A percentile compares a stretch with the other conserved stretches of the same genome.
Evolutionary conservation across 2,329 filamentous ascomycete species (phyloP).

Genomic region (Dactylonectria estremocensis): DNA sequence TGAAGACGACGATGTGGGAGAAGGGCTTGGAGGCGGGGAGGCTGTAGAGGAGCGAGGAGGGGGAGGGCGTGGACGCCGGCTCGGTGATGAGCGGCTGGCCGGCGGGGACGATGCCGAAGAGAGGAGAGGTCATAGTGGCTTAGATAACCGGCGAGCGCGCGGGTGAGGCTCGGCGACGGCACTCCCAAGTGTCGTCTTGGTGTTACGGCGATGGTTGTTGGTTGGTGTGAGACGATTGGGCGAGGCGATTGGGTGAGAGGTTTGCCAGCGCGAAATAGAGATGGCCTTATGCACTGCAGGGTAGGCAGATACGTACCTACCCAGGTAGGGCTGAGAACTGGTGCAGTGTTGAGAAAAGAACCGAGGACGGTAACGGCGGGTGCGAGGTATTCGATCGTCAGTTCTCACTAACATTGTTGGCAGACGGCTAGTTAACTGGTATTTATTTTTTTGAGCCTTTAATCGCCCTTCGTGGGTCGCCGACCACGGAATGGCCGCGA

Average conservation of each 20-base stretch:
- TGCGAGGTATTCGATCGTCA: neutral
- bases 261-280: neutral
- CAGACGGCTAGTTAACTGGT: too few species aligned
- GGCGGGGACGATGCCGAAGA: constrained; percentile 74
- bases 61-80: constrained; percentile 68
- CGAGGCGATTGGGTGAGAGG: neutral
- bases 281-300: constrained; percentile 7
- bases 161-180: constrained; percentile 1
- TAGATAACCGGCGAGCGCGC: constrained; percentile 14
- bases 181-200: neutral
- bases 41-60: constrained; percentile 70
- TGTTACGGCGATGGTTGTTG: neutral
- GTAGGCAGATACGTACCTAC: neutral
- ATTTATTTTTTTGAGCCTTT: neutral
- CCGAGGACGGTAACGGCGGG: neutral
- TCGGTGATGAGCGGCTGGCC: constrained; percentile 70
- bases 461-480: constrained; percentile 16
- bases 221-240: constrained; percentile 34
- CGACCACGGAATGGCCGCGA: constrained; percentile 19
- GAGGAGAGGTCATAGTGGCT: constrained; percentile 60
- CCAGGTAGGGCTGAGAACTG: neutral
- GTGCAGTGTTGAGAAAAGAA: neutral
- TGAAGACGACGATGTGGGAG: constrained; percentile 89
- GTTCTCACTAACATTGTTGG: neutral
- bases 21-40: constrained; percentile 69